Evolutionary conservation across 345 rosid genomes (phyloP).

Genomic region (Brassica rapa): DNA sequence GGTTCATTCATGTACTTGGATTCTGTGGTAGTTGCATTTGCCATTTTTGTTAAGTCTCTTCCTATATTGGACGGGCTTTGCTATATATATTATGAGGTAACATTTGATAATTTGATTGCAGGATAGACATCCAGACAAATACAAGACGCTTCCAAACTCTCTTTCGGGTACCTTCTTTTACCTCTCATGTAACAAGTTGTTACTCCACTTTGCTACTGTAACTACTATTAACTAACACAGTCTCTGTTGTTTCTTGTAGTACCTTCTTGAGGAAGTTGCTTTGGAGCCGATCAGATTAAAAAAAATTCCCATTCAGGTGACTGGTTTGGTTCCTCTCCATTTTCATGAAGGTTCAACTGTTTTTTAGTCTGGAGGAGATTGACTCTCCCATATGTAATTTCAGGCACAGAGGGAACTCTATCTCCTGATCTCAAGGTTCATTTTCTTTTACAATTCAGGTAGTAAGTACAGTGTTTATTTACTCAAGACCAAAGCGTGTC

Average conservation of each 20-base stretch:
- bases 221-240: not conserved
- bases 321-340: not conserved
- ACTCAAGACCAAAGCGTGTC: not conserved
- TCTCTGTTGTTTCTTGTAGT: conserved; percentile 46
- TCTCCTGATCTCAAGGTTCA: conserved; percentile 84
- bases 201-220: conserved; percentile 8
- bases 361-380: conserved; percentile 4
- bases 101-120: conserved; percentile 36
- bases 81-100: not conserved
- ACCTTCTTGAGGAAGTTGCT: conserved; percentile 93
- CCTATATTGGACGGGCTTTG: not conserved
- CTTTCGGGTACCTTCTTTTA: conserved; percentile 55
- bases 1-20: not conserved
- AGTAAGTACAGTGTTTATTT: not conserved
- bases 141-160: conserved; percentile 76
- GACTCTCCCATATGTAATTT: conserved; percentile 9
- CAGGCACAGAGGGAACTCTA: conserved; percentile 90
- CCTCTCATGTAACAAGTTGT: not conserved
- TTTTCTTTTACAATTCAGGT: conserved; percentile 91
- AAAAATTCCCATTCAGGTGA: conserved; percentile 83
- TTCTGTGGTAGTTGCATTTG: not conserved
- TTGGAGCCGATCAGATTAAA: conserved; percentile 59
- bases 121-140: conserved; percentile 96
- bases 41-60: not conserved
- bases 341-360: conserved; percentile 15